Conservation (phyloP, 2,329 filamentous ascomycete genomes). For the Fusarium buharicum region DNA sequence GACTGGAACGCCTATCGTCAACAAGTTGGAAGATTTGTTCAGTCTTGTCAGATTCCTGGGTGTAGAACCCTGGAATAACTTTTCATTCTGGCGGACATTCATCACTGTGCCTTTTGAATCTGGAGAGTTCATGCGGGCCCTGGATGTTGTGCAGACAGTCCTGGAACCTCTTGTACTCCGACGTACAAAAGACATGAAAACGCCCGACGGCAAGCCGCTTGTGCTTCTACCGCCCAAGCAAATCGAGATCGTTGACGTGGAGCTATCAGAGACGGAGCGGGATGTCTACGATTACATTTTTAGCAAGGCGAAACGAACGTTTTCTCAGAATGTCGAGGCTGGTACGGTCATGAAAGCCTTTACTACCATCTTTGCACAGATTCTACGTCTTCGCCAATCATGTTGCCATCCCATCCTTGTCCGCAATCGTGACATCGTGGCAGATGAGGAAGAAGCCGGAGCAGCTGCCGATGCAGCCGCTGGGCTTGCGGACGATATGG, state of each 20-base stretch:
- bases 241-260: slow-evolving; percentile 86
- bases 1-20: slow-evolving; percentile 96
- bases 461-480: slow-evolving; percentile 78
- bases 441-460: slow-evolving; percentile 87
- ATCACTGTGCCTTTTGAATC: slow-evolving; percentile 98
- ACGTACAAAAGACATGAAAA: slow-evolving; percentile 98
- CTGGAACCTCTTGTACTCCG: slow-evolving; percentile 94
- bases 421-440: slow-evolving; percentile 82
- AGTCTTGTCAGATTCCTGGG: slow-evolving; percentile 90
- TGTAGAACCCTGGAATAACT: slow-evolving; percentile 98
- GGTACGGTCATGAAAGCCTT: slow-evolving; percentile 95
- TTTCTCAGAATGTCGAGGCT: slow-evolving; percentile 86
- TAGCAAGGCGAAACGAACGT: slow-evolving; percentile 81
- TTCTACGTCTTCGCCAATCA: slow-evolving; percentile 88
- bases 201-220: slow-evolving; percentile 77
- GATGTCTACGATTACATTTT: slow-evolving; percentile 95
- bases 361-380: slow-evolving; percentile 97
- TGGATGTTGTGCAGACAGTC: slow-evolving; percentile 97
- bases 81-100: slow-evolving; percentile 99
- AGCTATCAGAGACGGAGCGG: slow-evolving; percentile 84
- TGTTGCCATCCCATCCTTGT: slow-evolving; percentile 95
- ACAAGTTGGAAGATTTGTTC: slow-evolving; percentile 93
- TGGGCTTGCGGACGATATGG: slow-evolving; percentile 94
- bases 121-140: slow-evolving; percentile 89
- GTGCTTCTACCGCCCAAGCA: slow-evolving; percentile 84